Percentiles rank a stretch among this genome's conserved stretches.
Evolutionary conservation across 495 filamentous ascomycete species (phyloP).

Genomic region (Lophium mytilinum): DNA sequence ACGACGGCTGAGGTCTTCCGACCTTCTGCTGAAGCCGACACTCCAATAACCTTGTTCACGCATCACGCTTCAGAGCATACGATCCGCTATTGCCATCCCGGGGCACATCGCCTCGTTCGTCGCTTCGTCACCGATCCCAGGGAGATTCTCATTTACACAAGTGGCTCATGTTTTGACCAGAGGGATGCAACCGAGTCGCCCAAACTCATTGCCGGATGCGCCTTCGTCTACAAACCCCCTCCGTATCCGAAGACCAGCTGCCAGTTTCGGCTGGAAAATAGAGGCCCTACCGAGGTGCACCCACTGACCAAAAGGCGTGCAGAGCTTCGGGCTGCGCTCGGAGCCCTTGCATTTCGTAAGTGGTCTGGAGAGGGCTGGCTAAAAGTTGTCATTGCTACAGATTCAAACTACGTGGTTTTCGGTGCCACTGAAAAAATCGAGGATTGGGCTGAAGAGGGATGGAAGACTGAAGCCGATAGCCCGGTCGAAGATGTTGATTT

Average conservation of each 20-base stretch:
- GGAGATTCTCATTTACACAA: neutral
- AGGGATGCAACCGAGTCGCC: neutral
- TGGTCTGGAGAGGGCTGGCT: conserved; percentile 36
- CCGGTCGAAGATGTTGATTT: conserved; percentile 38
- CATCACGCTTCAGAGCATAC: too few species aligned
- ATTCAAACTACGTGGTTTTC: conserved; percentile 39
- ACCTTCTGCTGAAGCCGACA: too few species aligned
- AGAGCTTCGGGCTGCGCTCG: conserved; percentile 40
- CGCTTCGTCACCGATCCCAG: neutral
- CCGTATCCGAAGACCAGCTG: neutral
- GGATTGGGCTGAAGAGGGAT: conserved; percentile 38
- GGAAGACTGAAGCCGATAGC: conserved; percentile 18
- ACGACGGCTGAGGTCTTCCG: too few species aligned
- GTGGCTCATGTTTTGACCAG: neutral
- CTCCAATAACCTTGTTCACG: too few species aligned
- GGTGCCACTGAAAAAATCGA: conserved; percentile 36
- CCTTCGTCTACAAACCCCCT: neutral
- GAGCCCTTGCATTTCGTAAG: conserved; percentile 29
- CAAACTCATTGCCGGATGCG: neutral
- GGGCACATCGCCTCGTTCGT: neutral
- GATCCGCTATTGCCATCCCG: too few species aligned
- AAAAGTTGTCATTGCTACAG: conserved; percentile 40
- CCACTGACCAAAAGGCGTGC: conserved; percentile 39
- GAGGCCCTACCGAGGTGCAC: conserved; percentile 8
- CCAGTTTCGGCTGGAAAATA: conserved; percentile 3